A percentile compares a stretch with the other conserved stretches of the same genome.
These are phyloP conservation scores for Phlegmacium glaucopus DNA, from an alignment of 768 basidiomycete species.

Conservation along the genomic window DNA sequence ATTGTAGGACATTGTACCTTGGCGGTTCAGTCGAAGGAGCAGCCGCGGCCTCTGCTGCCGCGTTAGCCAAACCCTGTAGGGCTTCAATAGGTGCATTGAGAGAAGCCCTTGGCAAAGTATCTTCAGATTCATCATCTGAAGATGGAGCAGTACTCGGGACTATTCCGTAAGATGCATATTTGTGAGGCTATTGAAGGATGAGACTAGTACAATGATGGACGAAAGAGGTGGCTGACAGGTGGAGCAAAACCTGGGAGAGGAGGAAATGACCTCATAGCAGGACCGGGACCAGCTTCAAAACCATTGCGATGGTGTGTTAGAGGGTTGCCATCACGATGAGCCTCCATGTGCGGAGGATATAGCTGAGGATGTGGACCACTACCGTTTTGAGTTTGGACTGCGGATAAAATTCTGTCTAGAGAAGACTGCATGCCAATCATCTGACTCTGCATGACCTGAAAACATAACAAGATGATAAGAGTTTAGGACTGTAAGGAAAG, in stretches of 20 bases:
- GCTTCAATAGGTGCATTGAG: conserved; percentile 94
- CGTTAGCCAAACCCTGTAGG: conserved; percentile 90
- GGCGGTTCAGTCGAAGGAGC: conserved; percentile 64
- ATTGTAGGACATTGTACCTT: conserved; percentile 39
- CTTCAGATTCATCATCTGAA: conserved; percentile 90
- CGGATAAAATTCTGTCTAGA: conserved; percentile 75
- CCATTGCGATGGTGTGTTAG: conserved; percentile 37
- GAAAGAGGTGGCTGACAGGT: conserved; percentile 45
- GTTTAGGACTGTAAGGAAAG: no score
- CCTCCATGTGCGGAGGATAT: conserved; percentile 31
- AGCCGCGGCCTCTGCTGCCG: conserved; percentile 90
- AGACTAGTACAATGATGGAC: conserved; percentile 11
- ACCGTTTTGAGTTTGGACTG: conserved; percentile 47
- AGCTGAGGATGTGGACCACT: conserved; percentile 32
- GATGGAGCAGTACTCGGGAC: conserved; percentile 80
- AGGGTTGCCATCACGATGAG: conserved; percentile 28
- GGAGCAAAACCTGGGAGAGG: conserved; percentile 90
- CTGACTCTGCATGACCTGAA: conserved; percentile 85
- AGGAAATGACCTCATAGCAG: conserved; percentile 55
- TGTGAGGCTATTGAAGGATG: conserved; percentile 58
- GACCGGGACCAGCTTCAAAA: conserved; percentile 32
- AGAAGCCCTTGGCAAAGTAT: conserved; percentile 77
- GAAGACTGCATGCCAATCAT: conserved; percentile 95
- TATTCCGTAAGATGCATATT: conserved; percentile 90
- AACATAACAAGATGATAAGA: conserved; percentile 4